Evolutionary conservation across 2,329 filamentous ascomycete species (phyloP), one percentile per base, ranked within the genome.

Genomic region (Didymella arachidicola): DNA sequence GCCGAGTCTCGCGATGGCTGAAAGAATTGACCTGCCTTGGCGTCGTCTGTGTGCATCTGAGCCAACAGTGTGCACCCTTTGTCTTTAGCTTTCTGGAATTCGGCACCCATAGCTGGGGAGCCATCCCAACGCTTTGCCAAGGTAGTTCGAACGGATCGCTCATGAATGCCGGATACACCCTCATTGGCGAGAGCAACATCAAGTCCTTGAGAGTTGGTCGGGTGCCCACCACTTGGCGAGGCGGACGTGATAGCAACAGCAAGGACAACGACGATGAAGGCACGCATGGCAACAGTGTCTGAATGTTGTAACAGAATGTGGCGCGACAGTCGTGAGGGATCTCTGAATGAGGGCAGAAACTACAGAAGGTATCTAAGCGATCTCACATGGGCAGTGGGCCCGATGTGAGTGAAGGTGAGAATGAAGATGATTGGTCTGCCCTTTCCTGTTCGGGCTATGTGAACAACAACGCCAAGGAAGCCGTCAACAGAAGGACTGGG

Each of bases 31-130:
- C 55, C 55, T 1, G 55, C 55, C 10, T 44, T 14, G 3, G 44
- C 5, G 18, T 58, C 55, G 16, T 58, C 25, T 5, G n/a, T 12
- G 25, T 58, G 48, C 55, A 58, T 58, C 44, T 44, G 48, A 4
- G 49, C 10, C 44, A 44, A 58, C 16, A 47, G 22, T 11, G 49
- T 38, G 16, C 56, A 49, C 1, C 38, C 44, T 45, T 49, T 53
- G 32, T 19, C 25, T 5, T 49, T 53, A 39, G 49, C 56, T 5
- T 27, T 41, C 10, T 27, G 25, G 3, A 49, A 22, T 26, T 53
- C 56, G 25, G 19, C 36, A 29, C 56, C 44, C 56, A 58, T 53
- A 10, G 44, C 56, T 6, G 56, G 49, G 25, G 49, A 58, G 39
- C 49, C 56, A 30, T 58, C 49, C 49, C 56, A 58, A 2, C 49